Evolutionary conservation across 768 basidiomycete genomes (phyloP).

Genomic region (Termitomyces eurrhizus): DNA sequence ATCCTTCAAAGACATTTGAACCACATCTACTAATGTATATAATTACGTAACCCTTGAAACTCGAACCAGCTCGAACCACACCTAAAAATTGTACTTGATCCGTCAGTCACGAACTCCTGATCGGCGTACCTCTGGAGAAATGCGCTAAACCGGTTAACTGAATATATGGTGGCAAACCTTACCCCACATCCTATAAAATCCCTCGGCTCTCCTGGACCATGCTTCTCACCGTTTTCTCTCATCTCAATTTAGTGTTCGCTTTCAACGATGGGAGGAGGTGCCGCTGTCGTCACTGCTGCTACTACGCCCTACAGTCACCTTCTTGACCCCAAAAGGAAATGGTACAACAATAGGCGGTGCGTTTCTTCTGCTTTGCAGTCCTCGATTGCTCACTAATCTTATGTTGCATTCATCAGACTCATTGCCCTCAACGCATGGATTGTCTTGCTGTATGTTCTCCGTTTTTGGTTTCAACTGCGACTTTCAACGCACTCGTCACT

Average conservation of each 20-base stretch:
- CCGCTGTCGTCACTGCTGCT: conserved; percentile 31
- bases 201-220: conserved; percentile 18
- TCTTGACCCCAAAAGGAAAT: conserved; percentile 61
- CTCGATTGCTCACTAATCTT: background rate
- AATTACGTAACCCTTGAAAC: background rate
- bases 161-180: conserved; percentile 12
- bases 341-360: conserved; percentile 75
- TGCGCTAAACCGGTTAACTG: conserved; percentile 28
- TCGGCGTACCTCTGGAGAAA: conserved; percentile 44
- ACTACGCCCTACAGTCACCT: conserved; percentile 41
- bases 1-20: background rate
- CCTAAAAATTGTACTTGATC: conserved; percentile 5
- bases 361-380: background rate
- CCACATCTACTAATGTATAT: background rate
- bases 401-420: conserved; percentile 32
- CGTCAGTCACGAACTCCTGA: conserved; percentile 1
- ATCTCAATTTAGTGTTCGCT: conserved; percentile 18
- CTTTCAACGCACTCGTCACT: background rate
- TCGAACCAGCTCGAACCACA: background rate
- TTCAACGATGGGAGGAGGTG: conserved; percentile 53
- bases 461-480: background rate
- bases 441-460: conserved; percentile 47
- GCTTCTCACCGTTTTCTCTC: conserved; percentile 28
- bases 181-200: conserved; percentile 26
- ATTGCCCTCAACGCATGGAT: conserved; percentile 69